Base-by-base conservation (phyloP, 768 basidiomycete genomes). In the Cubamyces sp. region DNA sequence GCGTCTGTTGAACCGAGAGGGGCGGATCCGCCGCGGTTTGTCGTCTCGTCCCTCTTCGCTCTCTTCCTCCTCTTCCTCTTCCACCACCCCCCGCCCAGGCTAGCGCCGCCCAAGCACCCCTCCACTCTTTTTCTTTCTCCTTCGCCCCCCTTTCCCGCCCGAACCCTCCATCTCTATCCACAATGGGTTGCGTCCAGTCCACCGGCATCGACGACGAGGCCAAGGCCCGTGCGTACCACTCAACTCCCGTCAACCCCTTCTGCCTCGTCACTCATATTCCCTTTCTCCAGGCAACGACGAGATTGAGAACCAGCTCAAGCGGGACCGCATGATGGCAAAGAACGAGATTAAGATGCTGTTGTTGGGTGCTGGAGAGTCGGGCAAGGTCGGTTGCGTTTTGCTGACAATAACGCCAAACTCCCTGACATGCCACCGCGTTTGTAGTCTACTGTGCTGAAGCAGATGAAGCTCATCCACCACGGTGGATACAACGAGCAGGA, bases 321-420 rank as follows among this genome's bases (percentile, higher is more conserved):
- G 87, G 69, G 94, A 96, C 78, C 79, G 90, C 46, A 84, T 91
- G 81, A 87, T 89, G 83, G 88, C 89, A 45, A 93, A 92, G 82
- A 95, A 94, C 69, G 94, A 95, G 75, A 94, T 96, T 72, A 96
- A 98, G 81, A 96, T 98, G 95, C 74, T 98, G 64, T 74, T 98
- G 61, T 82, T 98, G 26, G 96, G 96, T 60, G 95, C 96, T 61
- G 95, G 96, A 77, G 95, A 97, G 82, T 95, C 93, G 56, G 96
- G 96, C 70, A 97, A 98, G 85, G 90, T 90, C 49, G 15, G 80
- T 60, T 18, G 40, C 23, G 34, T 30, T 51, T 30, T 28, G 42
- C 45, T 34, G 30, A 47, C 45, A 41, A 48, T 4, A 3, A 23
- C 16, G 25, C 34, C 48, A 5, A 19, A 16, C 43, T 6, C n/a